These are phyloP conservation scores for Penicillium psychrosexuale DNA, from an alignment of 2,329 filamentous ascomycete species.

Conservation along the genomic window DNA sequence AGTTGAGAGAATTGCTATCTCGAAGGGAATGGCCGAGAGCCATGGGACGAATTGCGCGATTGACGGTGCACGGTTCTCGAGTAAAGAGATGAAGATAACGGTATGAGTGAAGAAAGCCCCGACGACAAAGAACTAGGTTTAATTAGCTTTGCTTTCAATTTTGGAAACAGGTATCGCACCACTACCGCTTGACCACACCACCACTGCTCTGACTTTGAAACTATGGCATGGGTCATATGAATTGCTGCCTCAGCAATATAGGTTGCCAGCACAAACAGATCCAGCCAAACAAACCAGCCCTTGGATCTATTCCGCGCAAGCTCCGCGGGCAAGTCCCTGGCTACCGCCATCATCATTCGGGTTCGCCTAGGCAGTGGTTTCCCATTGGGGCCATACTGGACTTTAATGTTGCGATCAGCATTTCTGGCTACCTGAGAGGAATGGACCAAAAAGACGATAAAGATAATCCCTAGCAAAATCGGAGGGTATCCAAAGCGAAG, in stretches of 20 bases:
- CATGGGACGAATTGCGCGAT: constrained; percentile 77
- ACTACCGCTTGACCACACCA: constrained; percentile 78
- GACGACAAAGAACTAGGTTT: constrained; percentile 71
- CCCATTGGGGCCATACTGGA: neutral
- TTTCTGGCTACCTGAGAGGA: neutral
- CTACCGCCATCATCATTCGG: neutral
- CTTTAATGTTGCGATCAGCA: neutral
- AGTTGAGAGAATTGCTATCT: constrained; percentile 67
- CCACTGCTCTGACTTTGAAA: constrained; percentile 63
- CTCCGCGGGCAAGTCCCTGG: neutral
- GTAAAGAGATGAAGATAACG: constrained; percentile 78
- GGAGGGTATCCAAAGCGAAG: neutral
- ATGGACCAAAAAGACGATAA: neutral
- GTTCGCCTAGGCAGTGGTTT: constrained; percentile 1
- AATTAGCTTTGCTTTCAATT: constrained; percentile 14
- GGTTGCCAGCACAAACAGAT: constrained; percentile 66
- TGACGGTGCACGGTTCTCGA: constrained; percentile 79
- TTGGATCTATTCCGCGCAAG: constrained; percentile 43
- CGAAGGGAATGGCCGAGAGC: constrained; percentile 68
- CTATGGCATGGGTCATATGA: constrained; percentile 70
- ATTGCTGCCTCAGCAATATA: constrained; percentile 72
- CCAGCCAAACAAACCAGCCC: constrained; percentile 70
- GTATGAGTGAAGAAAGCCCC: constrained; percentile 83
- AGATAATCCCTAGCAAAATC: neutral
- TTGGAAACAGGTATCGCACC: constrained; percentile 51